phyloP scores from a whole-genome alignment of 176 grass and related monocot genomes.

The Secale cereale region DNA sequence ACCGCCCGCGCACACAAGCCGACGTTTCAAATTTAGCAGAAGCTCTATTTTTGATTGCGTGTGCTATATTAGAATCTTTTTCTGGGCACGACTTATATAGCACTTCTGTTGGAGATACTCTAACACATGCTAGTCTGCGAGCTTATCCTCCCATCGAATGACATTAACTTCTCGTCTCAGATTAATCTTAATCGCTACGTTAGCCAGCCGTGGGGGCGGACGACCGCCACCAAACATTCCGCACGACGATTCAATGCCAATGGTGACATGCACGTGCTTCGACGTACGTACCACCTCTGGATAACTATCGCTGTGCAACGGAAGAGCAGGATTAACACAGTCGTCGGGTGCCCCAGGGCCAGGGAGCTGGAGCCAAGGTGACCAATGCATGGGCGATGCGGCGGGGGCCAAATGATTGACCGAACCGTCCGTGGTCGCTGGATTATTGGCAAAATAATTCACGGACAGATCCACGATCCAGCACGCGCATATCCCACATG shows the following conservation, averaged over 20 bases:
- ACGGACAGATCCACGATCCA: background rate
- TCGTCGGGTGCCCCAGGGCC: too few relatives aligned
- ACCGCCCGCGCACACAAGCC: too few relatives aligned
- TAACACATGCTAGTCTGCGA: too few relatives aligned
- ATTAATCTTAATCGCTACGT: background rate
- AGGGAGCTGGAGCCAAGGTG: background rate
- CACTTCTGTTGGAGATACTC: too few relatives aligned
- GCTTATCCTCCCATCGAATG: background rate
- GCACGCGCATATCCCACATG: constrained; percentile 32
- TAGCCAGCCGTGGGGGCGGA: background rate
- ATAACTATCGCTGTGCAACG: too few relatives aligned
- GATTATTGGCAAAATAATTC: constrained; percentile 18
- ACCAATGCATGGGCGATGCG: background rate
- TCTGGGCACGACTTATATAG: too few relatives aligned
- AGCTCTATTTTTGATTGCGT: too few relatives aligned
- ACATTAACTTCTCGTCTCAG: background rate
- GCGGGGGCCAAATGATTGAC: background rate
- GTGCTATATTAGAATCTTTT: too few relatives aligned
- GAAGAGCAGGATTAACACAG: too few relatives aligned
- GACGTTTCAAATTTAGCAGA: too few relatives aligned
- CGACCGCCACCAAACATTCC: background rate
- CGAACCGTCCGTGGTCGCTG: background rate
- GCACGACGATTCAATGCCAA: background rate
- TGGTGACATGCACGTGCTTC: background rate
- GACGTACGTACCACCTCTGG: too few relatives aligned